These are phyloP conservation scores for Aquilaria malaccensis DNA, from an alignment of 345 rosid species.

Conservation along the genomic window DNA sequence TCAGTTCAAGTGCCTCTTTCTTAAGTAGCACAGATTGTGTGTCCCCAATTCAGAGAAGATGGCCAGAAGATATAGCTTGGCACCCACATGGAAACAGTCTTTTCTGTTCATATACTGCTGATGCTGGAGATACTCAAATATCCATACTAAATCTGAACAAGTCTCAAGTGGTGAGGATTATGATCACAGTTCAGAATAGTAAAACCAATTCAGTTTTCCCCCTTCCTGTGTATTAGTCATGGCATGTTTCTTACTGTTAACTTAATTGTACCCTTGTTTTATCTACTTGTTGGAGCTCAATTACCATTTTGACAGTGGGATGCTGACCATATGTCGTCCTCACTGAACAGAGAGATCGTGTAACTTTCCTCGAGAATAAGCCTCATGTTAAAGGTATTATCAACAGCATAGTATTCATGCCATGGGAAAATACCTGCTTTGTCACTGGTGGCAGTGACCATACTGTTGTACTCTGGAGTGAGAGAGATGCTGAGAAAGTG, in stretches of 20 bases:
- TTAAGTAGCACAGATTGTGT: conserved; percentile 59
- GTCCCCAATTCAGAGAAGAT: conserved; percentile 65
- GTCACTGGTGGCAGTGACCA: conserved; percentile 91
- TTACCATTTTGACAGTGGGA: background rate
- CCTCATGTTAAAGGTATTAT: conserved; percentile 87
- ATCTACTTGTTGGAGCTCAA: background rate
- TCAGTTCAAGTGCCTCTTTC: conserved; percentile 69
- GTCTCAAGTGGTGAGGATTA: conserved; percentile 51
- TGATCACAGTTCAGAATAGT: conserved; percentile 6
- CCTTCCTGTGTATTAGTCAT: conserved; percentile 1
- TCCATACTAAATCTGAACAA: conserved; percentile 65
- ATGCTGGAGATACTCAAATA: conserved; percentile 79
- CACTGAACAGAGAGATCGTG: conserved; percentile 36
- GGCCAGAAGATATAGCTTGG: conserved; percentile 98
- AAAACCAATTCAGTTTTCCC: conserved; percentile 7
- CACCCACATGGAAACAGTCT: conserved; percentile 77
- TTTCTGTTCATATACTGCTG: conserved; percentile 62
- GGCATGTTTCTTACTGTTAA: background rate
- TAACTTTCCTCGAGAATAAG: conserved; percentile 62
- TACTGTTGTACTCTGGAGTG: conserved; percentile 75
- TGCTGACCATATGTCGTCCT: background rate
- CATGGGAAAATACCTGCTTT: conserved; percentile 68
- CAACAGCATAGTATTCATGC: conserved; percentile 74
- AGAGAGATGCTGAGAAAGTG: conserved; percentile 44
- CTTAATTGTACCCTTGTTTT: conserved; percentile 5